Conservation (phyloP, 2,329 filamentous ascomycete species). For the Stagonosporopsis tanaceti region DNA sequence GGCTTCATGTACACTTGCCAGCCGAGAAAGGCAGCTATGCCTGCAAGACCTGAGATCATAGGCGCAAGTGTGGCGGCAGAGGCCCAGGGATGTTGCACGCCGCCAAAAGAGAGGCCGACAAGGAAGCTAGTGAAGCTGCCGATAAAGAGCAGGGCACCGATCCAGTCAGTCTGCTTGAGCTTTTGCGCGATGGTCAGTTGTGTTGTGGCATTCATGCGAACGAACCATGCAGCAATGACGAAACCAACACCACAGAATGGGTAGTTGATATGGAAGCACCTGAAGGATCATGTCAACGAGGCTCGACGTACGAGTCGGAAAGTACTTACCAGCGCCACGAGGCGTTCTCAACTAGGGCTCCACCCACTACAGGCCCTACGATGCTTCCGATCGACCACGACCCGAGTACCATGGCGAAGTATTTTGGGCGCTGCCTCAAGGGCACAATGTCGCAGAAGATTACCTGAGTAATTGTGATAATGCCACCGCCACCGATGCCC, state of each 20-base stretch:
- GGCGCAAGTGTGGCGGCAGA: slow-evolving; percentile 52
- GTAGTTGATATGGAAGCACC: slow-evolving; percentile 69
- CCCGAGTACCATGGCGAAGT: slow-evolving; percentile 49
- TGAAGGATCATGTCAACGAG: background rate
- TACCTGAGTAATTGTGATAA: slow-evolving; percentile 53
- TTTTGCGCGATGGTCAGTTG: slow-evolving; percentile 33
- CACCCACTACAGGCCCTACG: slow-evolving; percentile 58
- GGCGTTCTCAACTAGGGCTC: slow-evolving; percentile 60
- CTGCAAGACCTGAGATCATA: slow-evolving; percentile 45
- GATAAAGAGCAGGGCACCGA: slow-evolving; percentile 52
- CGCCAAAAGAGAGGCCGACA: slow-evolving; percentile 55
- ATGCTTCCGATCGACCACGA: slow-evolving; percentile 65
- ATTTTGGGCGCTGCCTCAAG: slow-evolving; percentile 51
- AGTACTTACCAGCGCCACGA: slow-evolving; percentile 62
- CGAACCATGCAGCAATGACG: slow-evolving; percentile 32
- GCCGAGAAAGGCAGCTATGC: slow-evolving; percentile 43
- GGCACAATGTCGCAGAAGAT: slow-evolving; percentile 57
- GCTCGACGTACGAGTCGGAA: background rate
- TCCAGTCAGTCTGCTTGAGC: slow-evolving; percentile 51
- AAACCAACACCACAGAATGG: slow-evolving; percentile 57
- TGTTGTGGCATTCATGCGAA: slow-evolving; percentile 30
- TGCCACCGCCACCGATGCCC: slow-evolving; percentile 52
- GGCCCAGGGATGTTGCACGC: slow-evolving; percentile 51
- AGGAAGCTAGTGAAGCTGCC: slow-evolving; percentile 50
- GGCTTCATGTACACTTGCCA: slow-evolving; percentile 48